Evolutionary conservation across 1,284 basidiomycete genomes (phyloP).

Genomic region (Clitocybe nebularis): DNA sequence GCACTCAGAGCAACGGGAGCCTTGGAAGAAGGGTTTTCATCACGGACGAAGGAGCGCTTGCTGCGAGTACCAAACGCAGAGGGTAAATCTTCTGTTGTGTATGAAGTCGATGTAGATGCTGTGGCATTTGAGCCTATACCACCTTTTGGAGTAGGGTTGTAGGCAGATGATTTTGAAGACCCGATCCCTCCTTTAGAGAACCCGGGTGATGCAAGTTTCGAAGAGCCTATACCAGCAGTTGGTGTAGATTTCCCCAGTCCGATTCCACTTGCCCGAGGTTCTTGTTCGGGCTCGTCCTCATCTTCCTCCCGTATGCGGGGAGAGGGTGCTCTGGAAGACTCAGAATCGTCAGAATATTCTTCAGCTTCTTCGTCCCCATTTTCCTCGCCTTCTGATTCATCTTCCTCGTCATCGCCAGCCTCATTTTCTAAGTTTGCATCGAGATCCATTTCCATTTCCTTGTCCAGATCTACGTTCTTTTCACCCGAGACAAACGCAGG

Average conservation of each 20-base stretch:
- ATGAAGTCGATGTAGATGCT: constrained; percentile 21
- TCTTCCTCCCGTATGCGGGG: constrained; percentile 48
- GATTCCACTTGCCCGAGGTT: constrained; percentile 48
- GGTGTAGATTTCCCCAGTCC: constrained; percentile 36
- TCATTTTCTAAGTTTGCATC: constrained; percentile 28
- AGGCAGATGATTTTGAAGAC: constrained; percentile 22
- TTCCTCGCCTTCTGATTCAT: constrained; percentile 30
- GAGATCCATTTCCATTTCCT: constrained; percentile 39
- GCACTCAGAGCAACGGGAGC: constrained; percentile 53
- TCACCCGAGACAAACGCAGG: constrained; percentile 70
- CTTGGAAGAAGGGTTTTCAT: constrained; percentile 38
- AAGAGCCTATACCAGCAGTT: constrained; percentile 32
- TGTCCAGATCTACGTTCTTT: constrained; percentile 46
- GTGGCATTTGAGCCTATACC: constrained; percentile 40
- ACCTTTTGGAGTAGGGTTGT: constrained; percentile 28
- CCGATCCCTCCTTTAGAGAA: not conserved
- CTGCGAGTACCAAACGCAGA: constrained; percentile 32
- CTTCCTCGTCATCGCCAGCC: constrained; percentile 28
- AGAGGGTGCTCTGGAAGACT: constrained; percentile 46
- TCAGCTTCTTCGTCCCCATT: constrained; percentile 33
- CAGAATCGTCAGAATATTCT: constrained; percentile 39
- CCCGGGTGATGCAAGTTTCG: constrained; percentile 4
- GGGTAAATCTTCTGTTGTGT: constrained; percentile 27
- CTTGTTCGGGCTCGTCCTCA: constrained; percentile 40
- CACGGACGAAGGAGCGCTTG: constrained; percentile 51